A percentile compares a stretch with the other conserved stretches of the same genome.
Conservation (phyloP, 805 yeast species). For the Candida maesae region DNA sequence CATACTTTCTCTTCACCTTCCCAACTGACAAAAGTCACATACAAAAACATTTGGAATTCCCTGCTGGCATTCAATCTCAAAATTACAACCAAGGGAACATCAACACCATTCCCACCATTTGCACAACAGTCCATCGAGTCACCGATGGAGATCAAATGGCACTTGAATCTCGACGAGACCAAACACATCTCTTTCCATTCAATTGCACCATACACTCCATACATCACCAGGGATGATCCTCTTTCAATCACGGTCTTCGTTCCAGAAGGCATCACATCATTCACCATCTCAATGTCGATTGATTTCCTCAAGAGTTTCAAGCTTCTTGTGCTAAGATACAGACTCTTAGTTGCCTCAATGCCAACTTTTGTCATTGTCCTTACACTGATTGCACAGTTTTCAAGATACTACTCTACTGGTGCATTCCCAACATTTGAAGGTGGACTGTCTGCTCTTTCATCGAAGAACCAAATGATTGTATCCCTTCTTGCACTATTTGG, state of each 20-base stretch:
- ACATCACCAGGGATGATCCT: slow-evolving; percentile 22
- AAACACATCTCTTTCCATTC: slow-evolving; percentile 51
- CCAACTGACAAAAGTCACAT: slow-evolving; percentile 44
- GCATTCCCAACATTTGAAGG: slow-evolving; percentile 42
- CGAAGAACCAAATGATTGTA: slow-evolving; percentile 27
- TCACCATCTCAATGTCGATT: slow-evolving; percentile 32
- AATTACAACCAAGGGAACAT: slow-evolving; percentile 4
- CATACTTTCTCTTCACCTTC: slow-evolving; percentile 38
- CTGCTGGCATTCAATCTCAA: slow-evolving; percentile 48
- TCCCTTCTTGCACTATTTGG: slow-evolving; percentile 34
- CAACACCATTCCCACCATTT: slow-evolving; percentile 49
- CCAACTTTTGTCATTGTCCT: slow-evolving; percentile 58
- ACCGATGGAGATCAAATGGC: slow-evolving; percentile 80
- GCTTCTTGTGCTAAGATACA: slow-evolving; percentile 67
- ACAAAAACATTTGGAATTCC: slow-evolving; percentile 59
- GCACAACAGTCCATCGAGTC: slow-evolving; percentile 62
- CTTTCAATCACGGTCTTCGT: slow-evolving; percentile 48
- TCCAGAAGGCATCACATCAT: slow-evolving; percentile 17
- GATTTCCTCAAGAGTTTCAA: slow-evolving; percentile 61
- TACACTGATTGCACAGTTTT: slow-evolving; percentile 53
- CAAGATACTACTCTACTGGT: slow-evolving; percentile 35
- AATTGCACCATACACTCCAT: slow-evolving; percentile 68
- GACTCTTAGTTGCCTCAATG: slow-evolving; percentile 68
- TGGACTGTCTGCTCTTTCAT: slow-evolving; percentile 39
- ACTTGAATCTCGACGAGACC: slow-evolving; percentile 43